Conservation (phyloP, 345 rosid genomes). For the Citrus medica region DNA sequence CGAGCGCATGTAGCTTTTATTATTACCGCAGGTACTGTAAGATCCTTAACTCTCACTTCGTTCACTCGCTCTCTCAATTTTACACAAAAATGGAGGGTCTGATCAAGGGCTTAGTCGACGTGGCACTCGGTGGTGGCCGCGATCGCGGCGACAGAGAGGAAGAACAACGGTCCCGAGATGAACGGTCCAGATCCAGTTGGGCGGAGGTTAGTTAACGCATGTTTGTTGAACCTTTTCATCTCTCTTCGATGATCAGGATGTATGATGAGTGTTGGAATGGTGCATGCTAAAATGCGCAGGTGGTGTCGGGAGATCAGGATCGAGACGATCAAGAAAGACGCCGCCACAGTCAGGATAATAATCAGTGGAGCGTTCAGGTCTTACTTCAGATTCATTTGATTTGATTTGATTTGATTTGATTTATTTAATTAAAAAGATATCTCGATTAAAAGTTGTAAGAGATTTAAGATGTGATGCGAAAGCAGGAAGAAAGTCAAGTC, state of each 20-base stretch:
- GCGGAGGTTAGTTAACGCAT: slow-evolving; percentile 40
- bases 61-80: no score
- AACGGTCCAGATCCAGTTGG: slow-evolving; percentile 76
- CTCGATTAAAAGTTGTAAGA: neutral
- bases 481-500: slow-evolving; percentile 23
- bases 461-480: neutral
- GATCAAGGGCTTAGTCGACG: slow-evolving; percentile 66
- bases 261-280: neutral
- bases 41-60: no score
- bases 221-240: neutral
- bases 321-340: slow-evolving; percentile 16
- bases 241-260: neutral
- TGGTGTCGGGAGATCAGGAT: slow-evolving; percentile 65
- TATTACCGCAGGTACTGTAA: no score
- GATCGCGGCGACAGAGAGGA: slow-evolving; percentile 23
- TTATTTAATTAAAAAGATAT: neutral
- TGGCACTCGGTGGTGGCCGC: slow-evolving; percentile 43
- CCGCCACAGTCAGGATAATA: slow-evolving; percentile 3
- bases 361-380: slow-evolving; percentile 33
- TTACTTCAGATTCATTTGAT: neutral
- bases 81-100: slow-evolving; percentile 55
- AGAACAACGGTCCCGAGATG: slow-evolving; percentile 30
- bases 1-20: neutral
- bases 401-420: neutral
- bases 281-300: slow-evolving; percentile 36